Evolutionary conservation across 2,329 filamentous ascomycete genomes (phyloP).

Genomic region (Fusarium nanum): DNA sequence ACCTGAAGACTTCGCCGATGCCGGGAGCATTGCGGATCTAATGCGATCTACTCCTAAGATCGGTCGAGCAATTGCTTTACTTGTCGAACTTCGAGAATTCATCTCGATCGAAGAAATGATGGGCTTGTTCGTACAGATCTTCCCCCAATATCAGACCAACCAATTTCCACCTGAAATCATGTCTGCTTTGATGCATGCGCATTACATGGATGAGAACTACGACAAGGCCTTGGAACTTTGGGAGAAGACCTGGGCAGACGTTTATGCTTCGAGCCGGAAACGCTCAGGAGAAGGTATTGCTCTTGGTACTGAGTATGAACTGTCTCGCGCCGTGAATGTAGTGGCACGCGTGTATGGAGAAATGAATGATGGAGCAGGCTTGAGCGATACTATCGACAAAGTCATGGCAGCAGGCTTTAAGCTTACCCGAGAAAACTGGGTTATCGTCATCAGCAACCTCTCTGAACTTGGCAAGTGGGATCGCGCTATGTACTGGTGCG

Average conservation of each 20-base stretch:
- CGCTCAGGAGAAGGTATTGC: slow-evolving; percentile 51
- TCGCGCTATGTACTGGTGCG: slow-evolving; percentile 79
- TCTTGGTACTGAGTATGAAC: slow-evolving; percentile 63
- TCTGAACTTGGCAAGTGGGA: slow-evolving; percentile 68
- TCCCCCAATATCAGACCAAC: slow-evolving; percentile 50
- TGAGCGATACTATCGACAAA: slow-evolving; percentile 64
- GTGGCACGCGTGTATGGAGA: slow-evolving; percentile 61
- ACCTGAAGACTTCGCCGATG: not conserved
- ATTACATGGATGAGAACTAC: slow-evolving; percentile 68
- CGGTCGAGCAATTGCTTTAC: slow-evolving; percentile 50
- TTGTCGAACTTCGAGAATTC: slow-evolving; percentile 56
- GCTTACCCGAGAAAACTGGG: slow-evolving; percentile 83
- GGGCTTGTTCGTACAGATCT: slow-evolving; percentile 61
- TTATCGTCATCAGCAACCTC: slow-evolving; percentile 77
- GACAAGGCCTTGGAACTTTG: slow-evolving; percentile 74
- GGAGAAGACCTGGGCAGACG: slow-evolving; percentile 68
- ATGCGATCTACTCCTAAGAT: slow-evolving; percentile 46
- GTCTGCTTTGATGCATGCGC: slow-evolving; percentile 74
- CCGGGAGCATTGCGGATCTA: slow-evolving; percentile 40
- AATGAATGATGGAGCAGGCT: slow-evolving; percentile 56
- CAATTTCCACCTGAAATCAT: slow-evolving; percentile 67
- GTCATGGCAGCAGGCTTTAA: slow-evolving; percentile 75
- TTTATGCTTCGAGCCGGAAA: slow-evolving; percentile 52
- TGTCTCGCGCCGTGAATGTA: slow-evolving; percentile 61
- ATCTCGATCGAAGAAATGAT: slow-evolving; percentile 69